Conservation (phyloP, 306 rosid genomes). For the Ormosia emarginata region DNA sequence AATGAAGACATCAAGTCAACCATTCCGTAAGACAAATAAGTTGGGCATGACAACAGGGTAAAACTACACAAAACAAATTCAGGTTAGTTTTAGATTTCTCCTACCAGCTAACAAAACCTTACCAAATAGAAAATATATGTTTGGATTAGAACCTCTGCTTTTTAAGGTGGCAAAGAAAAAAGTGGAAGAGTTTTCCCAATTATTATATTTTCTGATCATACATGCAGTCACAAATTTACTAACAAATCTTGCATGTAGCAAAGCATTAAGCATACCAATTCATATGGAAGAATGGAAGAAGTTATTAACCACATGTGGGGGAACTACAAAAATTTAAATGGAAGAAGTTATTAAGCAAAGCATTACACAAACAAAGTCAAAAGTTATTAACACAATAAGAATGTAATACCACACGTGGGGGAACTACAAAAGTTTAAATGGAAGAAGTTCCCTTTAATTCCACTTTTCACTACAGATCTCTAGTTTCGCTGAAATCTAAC, state of each 20-base stretch:
- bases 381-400: background rate
- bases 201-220: background rate
- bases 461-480: background rate
- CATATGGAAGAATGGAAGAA: too few relatives aligned
- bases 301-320: too few relatives aligned
- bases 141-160: background rate
- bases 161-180: background rate
- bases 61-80: background rate
- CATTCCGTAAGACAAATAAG: conserved; percentile 10
- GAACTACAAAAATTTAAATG: too few relatives aligned
- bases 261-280: background rate
- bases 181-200: background rate
- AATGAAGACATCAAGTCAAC: conserved; percentile 25
- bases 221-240: background rate
- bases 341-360: too few relatives aligned
- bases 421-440: background rate
- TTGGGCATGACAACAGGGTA: background rate
- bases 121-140: background rate
- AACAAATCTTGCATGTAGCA: background rate
- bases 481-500: background rate
- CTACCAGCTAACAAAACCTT: conserved; percentile 13
- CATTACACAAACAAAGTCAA: background rate
- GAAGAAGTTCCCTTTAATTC: background rate
- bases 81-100: background rate
- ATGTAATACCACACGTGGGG: background rate